Percentiles rank a stretch among this genome's conserved stretches.
Conservation (phyloP, 1,139 yeast genomes). For the Spencermartinsiella ligniputridi region DNA sequence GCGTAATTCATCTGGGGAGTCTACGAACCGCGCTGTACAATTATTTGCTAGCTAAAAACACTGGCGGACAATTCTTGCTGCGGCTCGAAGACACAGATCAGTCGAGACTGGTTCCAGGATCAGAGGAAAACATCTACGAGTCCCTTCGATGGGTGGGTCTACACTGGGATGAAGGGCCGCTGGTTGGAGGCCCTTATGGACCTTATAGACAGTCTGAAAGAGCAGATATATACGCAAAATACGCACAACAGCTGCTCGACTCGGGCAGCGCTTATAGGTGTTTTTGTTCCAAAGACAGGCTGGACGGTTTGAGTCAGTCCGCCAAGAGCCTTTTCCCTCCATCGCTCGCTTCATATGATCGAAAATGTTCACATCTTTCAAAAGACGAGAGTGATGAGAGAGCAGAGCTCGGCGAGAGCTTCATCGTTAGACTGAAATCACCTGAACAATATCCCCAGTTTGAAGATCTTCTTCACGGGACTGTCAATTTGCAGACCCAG, state of each 20-base stretch:
- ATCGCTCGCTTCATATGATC: constrained; percentile 86
- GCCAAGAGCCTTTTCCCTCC: constrained; percentile 80
- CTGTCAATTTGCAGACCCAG: constrained; percentile 73
- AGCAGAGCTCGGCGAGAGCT: constrained; percentile 34
- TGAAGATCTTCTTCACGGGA: constrained; percentile 72
- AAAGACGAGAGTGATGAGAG: constrained; percentile 39
- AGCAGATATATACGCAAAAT: constrained; percentile 53
- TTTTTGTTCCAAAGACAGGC: constrained; percentile 77
- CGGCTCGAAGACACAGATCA: constrained; percentile 92
- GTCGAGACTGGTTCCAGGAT: constrained; percentile 68
- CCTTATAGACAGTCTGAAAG: constrained; percentile 88
- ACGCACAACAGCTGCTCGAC: constrained; percentile 53
- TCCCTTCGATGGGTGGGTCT: constrained; percentile 76
- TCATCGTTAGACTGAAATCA: constrained; percentile 43
- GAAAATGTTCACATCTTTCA: constrained; percentile 57
- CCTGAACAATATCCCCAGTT: constrained; percentile 68
- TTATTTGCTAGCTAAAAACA: constrained; percentile 70
- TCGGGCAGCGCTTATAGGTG: constrained; percentile 79
- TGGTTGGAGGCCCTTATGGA: constrained; percentile 53
- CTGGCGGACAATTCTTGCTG: constrained; percentile 75
- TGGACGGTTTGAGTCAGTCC: constrained; percentile 59
- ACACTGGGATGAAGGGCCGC: constrained; percentile 77
- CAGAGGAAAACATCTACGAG: constrained; percentile 75
- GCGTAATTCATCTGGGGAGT: constrained; percentile 86
- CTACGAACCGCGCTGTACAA: constrained; percentile 89